phyloP scores from a whole-genome alignment of 768 basidiomycete species.

The Pholiota molesta region DNA sequence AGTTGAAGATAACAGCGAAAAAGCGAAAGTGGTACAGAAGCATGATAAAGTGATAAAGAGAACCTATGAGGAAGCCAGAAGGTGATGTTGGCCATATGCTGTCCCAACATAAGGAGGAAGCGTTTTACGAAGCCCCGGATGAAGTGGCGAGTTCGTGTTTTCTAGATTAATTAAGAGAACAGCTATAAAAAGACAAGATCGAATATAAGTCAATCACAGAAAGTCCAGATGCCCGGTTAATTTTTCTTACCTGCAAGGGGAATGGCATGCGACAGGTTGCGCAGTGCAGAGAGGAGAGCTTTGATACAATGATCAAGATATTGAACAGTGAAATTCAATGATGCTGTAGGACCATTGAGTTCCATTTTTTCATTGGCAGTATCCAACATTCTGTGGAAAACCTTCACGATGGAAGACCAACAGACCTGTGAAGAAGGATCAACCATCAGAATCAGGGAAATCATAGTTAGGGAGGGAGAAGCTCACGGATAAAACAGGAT shows the following conservation, averaged over 20 bases:
- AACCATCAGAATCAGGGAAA: neutral
- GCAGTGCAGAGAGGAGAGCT: slow-evolving; percentile 20
- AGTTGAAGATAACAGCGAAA: neutral
- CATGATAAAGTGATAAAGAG: neutral
- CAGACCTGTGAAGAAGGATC: slow-evolving; percentile 21
- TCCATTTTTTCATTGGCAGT: slow-evolving; percentile 15
- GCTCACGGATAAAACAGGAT: slow-evolving; percentile 58
- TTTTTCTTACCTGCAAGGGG: slow-evolving; percentile 23
- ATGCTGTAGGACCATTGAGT: slow-evolving; percentile 13
- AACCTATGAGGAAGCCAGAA: neutral
- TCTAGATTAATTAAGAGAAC: slow-evolving; percentile 6
- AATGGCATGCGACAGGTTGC: slow-evolving; percentile 16
- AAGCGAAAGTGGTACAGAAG: neutral
- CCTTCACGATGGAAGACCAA: slow-evolving; percentile 28
- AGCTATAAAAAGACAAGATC: neutral
- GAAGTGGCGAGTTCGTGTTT: slow-evolving; percentile 5
- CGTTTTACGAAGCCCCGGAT: slow-evolving; percentile 6
- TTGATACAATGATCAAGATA: slow-evolving; percentile 25
- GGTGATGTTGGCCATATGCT: neutral
- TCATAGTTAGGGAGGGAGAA: neutral
- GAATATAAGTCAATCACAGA: neutral
- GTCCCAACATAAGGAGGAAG: slow-evolving; percentile 2
- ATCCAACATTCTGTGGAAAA: slow-evolving; percentile 25
- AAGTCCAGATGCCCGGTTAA: neutral
- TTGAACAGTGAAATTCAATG: slow-evolving; percentile 17